Percentiles rank a stretch among this genome's conserved stretches.
Evolutionary conservation across 345 rosid genomes (phyloP).

Genomic region (Anastatica hierochuntica): DNA sequence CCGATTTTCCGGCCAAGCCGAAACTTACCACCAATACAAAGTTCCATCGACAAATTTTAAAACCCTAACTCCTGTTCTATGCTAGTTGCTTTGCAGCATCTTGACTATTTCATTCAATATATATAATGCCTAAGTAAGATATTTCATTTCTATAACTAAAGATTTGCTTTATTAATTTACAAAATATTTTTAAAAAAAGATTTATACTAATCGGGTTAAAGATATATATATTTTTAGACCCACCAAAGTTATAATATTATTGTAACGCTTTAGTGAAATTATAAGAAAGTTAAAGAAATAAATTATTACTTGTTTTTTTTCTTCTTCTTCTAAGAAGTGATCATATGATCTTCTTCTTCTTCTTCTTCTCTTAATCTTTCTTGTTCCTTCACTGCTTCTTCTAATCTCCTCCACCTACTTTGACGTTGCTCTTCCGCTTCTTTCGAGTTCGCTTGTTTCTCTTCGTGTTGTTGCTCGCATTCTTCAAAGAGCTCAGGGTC

Average conservation of each 20-base stretch:
- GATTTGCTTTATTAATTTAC: too few relatives aligned
- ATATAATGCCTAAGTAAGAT: too few relatives aligned
- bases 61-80: too few relatives aligned
- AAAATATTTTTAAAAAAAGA: too few relatives aligned
- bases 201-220: too few relatives aligned
- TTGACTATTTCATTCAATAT: too few relatives aligned
- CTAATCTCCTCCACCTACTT: conserved; percentile 68
- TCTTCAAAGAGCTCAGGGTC: conserved; percentile 68
- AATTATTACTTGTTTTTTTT: conserved; percentile 5
- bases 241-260: neutral
- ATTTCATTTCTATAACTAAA: too few relatives aligned
- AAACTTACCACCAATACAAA: conserved; percentile 75
- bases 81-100: too few relatives aligned
- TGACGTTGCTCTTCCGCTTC: conserved; percentile 64
- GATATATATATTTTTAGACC: neutral
- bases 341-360: too few relatives aligned
- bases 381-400: conserved; percentile 49
- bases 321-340: conserved; percentile 1
- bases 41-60: conserved; percentile 44
- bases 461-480: conserved; percentile 53
- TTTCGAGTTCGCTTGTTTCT: conserved; percentile 47
- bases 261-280: too few relatives aligned
- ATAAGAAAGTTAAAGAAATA: neutral
- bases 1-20: conserved; percentile 97
- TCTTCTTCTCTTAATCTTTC: conserved; percentile 44